phyloP scores from a whole-genome alignment of 2,329 filamentous ascomycete species.

The Rachicladosporium sp. region DNA sequence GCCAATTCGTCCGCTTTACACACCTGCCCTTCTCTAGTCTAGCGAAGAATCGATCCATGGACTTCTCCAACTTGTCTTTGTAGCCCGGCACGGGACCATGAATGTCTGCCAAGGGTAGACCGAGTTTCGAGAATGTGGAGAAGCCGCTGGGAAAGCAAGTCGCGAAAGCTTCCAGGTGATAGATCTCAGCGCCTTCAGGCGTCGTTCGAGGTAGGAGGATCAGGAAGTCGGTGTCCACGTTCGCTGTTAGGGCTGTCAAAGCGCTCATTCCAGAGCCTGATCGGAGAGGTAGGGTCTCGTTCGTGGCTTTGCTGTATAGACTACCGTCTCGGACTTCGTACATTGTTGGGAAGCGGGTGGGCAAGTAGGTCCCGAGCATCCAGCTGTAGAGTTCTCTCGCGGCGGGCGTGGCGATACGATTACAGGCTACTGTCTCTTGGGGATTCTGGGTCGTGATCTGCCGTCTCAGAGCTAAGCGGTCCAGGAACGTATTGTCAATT shows the following conservation, averaged over 20 bases:
- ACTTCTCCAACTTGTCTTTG: constrained; percentile 40
- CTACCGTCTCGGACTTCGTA: not conserved
- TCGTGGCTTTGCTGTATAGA: constrained; percentile 36
- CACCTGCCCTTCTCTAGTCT: constrained; percentile 40
- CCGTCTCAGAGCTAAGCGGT: constrained; percentile 39
- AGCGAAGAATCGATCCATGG: constrained; percentile 52
- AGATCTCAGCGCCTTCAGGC: constrained; percentile 23
- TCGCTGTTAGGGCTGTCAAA: constrained; percentile 37
- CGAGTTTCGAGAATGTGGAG: constrained; percentile 43
- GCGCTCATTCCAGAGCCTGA: constrained; percentile 26
- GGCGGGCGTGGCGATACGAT: constrained; percentile 31
- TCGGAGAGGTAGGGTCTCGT: constrained; percentile 28
- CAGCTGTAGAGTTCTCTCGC: constrained; percentile 46
- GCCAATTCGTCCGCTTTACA: constrained; percentile 46
- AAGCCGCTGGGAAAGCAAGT: constrained; percentile 49
- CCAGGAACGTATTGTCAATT: constrained; percentile 47
- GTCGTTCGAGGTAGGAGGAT: constrained; percentile 38
- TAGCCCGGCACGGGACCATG: constrained; percentile 49
- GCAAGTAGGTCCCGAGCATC: constrained; percentile 43
- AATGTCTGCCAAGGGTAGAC: constrained; percentile 40
- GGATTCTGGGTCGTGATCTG: constrained; percentile 33
- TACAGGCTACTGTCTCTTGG: constrained; percentile 28
- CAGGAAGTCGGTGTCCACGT: constrained; percentile 49
- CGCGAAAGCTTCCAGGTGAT: constrained; percentile 44
- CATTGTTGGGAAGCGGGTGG: constrained; percentile 38